A percentile compares a stretch with the other conserved stretches of the same genome.
Evolutionary conservation across 345 rosid species (phyloP).

Genomic region (Citropsis articulata): DNA sequence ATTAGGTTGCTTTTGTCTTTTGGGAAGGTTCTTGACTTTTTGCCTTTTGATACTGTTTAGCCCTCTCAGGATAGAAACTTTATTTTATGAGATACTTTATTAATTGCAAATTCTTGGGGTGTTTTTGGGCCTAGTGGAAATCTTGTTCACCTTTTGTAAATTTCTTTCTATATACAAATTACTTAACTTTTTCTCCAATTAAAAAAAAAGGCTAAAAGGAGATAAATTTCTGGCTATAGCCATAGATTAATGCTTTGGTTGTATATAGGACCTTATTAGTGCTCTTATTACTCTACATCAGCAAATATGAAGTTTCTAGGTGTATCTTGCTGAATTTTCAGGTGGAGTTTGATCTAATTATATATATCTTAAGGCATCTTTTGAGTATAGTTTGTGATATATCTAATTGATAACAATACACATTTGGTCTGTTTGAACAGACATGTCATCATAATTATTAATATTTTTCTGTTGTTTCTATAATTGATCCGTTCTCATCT

Average conservation of each 20-base stretch:
- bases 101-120: too few species aligned
- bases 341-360: background rate
- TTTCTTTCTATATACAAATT: too few species aligned
- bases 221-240: conserved; percentile 1
- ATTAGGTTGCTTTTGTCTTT: too few species aligned
- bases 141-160: too few species aligned
- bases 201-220: background rate
- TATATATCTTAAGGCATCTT: background rate
- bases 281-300: background rate
- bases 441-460: background rate
- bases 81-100: too few species aligned
- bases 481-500: background rate
- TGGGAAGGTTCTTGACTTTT: too few species aligned
- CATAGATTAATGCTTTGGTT: background rate
- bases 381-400: background rate
- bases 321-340: background rate
- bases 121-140: too few species aligned
- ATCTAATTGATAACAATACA: background rate
- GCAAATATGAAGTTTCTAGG: background rate
- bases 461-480: background rate
- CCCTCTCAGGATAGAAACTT: too few species aligned
- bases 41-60: too few species aligned
- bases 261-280: background rate
- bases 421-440: background rate
- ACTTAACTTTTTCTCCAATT: too few species aligned